These are phyloP conservation scores for Wallacemonas sp. DNA, from an alignment of 208 protist species.

Conservation along the genomic window DNA sequence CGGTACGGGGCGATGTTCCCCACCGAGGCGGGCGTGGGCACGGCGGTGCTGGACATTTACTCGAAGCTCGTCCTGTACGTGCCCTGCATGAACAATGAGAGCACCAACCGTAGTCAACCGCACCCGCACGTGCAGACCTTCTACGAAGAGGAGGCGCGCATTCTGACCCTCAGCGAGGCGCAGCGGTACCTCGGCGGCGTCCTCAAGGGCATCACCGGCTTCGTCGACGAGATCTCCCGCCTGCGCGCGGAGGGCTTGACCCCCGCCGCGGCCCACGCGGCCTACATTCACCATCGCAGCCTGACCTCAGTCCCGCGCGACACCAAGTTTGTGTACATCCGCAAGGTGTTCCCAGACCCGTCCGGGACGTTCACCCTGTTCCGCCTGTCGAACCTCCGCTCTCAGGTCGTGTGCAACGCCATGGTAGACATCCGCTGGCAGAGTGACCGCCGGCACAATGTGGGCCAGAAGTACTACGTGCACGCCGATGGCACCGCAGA, in stretches of 20 bases:
- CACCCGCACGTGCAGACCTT: conserved; percentile 90
- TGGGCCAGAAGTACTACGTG: conserved; percentile 90
- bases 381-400: conserved; percentile 86
- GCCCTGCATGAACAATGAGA: conserved; percentile 85
- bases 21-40: conserved; percentile 77
- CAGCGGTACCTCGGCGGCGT: conserved; percentile 73
- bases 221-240: conserved; percentile 70
- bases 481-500: conserved; percentile 74
- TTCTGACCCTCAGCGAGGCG: conserved; percentile 73
- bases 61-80: conserved; percentile 86
- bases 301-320: conserved; percentile 61
- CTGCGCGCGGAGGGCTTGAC: conserved; percentile 70
- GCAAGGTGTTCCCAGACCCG: conserved; percentile 87
- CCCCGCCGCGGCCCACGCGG: conserved; percentile 73
- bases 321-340: conserved; percentile 90
- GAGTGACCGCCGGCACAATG: conserved; percentile 82
- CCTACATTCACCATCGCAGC: conserved; percentile 81
- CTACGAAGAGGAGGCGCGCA: conserved; percentile 82
- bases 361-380: conserved; percentile 78
- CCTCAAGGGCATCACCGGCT: conserved; percentile 71
- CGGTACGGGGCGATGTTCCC: conserved; percentile 87
- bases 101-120: conserved; percentile 75
- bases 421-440: conserved; percentile 90
- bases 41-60: conserved; percentile 83
- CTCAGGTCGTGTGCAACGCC: conserved; percentile 83